Evolutionary conservation across 208 protist genomes (phyloP), one percentile per base, ranked within the genome.

Genomic region (Novymonas esmeraldas): DNA sequence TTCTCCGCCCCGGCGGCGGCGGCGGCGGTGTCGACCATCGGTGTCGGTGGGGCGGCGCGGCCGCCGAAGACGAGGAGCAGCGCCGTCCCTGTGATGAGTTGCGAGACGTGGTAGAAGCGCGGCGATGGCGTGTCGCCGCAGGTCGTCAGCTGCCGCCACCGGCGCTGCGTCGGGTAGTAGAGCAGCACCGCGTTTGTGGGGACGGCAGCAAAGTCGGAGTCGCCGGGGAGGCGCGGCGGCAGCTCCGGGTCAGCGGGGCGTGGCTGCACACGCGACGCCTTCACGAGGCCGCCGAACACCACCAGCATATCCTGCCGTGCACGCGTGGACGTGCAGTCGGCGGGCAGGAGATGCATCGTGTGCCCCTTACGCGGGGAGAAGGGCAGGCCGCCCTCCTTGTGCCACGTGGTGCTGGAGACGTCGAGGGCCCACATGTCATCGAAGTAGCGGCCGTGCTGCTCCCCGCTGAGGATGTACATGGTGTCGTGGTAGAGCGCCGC

Each of bases 11-110:
- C 13, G 36, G 66, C 44, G 39, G 38, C 46, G 0, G 61, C 36
- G 6, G 55, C 9, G 26, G 48, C 49, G 29, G 26, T n/a, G 33
- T 48, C 38, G 28, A 29, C 42, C 29, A 52, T 18, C 59, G n/a
- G 63, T n/a, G 52, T 4, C 7, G 60, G 22, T 1, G 57, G 33
- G 29, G 52, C 62, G 26, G 64, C 79, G 39, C 76, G 76, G 6
- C 82, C 82, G n/a, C 82, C 82, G 60, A 87, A 87, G n/a, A 87
- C 71, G 24, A 83, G 42, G 51, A 87, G 33, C 59, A 84, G 64
- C 34, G 74, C 54, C n/a, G 82, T 82, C 52, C 71, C 68, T 1
- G 71, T 64, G 28, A 87, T 38, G 50, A 84, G 44, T 33, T 84
- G 61, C 2, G 82, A 54, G 29, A 80, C 74, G 46, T 87, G 81